phyloP scores from a whole-genome alignment of 2,329 filamentous ascomycete species.

The Aureobasidium melanogenum region DNA sequence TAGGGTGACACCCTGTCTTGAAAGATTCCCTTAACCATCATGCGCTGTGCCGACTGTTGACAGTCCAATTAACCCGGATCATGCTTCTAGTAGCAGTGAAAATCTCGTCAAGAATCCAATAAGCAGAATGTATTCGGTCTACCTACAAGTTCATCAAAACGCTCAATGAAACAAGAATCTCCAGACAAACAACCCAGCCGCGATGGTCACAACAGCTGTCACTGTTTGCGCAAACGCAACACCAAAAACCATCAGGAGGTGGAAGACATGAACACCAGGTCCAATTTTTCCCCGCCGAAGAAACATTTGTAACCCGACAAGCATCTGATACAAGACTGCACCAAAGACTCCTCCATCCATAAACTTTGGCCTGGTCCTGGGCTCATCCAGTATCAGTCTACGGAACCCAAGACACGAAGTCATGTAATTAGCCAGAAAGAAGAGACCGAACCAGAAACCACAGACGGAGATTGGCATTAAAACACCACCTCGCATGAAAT shows the following conservation, averaged over 20 bases:
- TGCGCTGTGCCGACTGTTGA: no score
- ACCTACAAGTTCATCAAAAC: no score
- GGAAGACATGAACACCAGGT: background rate
- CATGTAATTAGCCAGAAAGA: background rate
- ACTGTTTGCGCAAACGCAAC: background rate
- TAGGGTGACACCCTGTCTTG: no score
- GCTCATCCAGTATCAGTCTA: background rate
- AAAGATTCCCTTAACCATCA: no score
- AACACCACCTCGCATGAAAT: background rate
- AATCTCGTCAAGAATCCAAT: no score
- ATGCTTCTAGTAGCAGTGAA: no score
- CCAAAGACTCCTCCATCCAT: background rate
- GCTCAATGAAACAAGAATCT: background rate
- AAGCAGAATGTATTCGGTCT: no score
- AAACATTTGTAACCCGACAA: background rate
- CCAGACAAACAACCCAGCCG: background rate
- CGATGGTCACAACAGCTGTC: background rate
- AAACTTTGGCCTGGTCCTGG: background rate
- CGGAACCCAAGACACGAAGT: background rate
- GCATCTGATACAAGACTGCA: background rate
- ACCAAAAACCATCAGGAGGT: background rate
- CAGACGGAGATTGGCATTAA: background rate
- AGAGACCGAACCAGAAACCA: background rate
- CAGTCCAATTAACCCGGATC: no score
- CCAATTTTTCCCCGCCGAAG: background rate